A percentile compares a stretch with the other conserved stretches of the same genome.
These are phyloP conservation scores for Cryoendolithus antarcticus DNA, from an alignment of 2,329 filamentous ascomycete genomes.

Conservation along the genomic window DNA sequence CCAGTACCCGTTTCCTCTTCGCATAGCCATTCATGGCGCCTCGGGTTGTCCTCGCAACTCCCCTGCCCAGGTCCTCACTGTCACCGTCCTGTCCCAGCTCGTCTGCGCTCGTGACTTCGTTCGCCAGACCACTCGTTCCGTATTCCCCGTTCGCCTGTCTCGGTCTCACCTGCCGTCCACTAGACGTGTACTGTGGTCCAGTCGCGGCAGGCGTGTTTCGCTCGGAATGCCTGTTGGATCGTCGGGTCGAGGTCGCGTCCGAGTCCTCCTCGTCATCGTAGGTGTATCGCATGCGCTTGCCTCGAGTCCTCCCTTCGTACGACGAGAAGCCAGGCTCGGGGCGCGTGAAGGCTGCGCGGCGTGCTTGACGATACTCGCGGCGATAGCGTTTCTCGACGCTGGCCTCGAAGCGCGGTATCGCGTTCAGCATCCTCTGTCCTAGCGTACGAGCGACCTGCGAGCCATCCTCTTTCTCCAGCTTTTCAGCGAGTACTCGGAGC, in stretches of 20 bases:
- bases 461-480: slow-evolving; percentile 63
- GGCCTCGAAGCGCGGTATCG: slow-evolving; percentile 81
- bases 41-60: slow-evolving; percentile 26
- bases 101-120: slow-evolving; percentile 33
- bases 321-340: slow-evolving; percentile 83
- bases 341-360: slow-evolving; percentile 75
- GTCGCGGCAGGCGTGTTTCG: slow-evolving; percentile 60
- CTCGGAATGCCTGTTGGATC: slow-evolving; percentile 51
- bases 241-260: slow-evolving; percentile 53
- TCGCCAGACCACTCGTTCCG: slow-evolving; percentile 47
- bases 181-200: slow-evolving; percentile 61
- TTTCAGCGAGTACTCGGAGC: slow-evolving; percentile 60
- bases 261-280: slow-evolving; percentile 82
- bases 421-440: slow-evolving; percentile 62
- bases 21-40: slow-evolving; percentile 21
- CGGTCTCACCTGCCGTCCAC: slow-evolving; percentile 71
- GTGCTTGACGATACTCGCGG: slow-evolving; percentile 76
- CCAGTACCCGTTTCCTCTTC: slow-evolving; percentile 36
- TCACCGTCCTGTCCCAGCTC: slow-evolving; percentile 23
- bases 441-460: slow-evolving; percentile 70
- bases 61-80: slow-evolving; percentile 31
- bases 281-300: slow-evolving; percentile 93
- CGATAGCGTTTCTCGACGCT: slow-evolving; percentile 67
- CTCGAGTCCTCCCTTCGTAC: slow-evolving; percentile 90
- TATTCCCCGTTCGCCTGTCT: slow-evolving; percentile 48